Base-by-base conservation (phyloP, 805 yeast genomes). In the Jamesozyma piceae region DNA sequence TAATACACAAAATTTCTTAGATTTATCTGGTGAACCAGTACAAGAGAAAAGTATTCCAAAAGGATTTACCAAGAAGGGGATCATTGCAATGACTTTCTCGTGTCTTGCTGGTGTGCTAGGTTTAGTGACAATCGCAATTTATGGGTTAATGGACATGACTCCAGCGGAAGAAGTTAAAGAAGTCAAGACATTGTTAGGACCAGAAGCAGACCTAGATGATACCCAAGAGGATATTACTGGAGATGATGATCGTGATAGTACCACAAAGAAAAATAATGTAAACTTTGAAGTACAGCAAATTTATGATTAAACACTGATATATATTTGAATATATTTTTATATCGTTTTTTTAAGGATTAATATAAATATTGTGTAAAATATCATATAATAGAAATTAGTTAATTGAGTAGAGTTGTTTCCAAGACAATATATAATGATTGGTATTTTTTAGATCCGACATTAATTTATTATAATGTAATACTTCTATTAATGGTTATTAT, bases 51-150 rank as follows among this genome's bases (percentile, higher is more conserved):
- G 66, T 34, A 74, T 92, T 55, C 97, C 97, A 37, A 60, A 72
- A 36, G 97, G 97, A 17, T 92, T 92, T 76, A 90, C 97, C 39
- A 85, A 95, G 44, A 80, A 82, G 60, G 98, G 98, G 71, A 80
- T 82, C 61, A 95, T 90, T 42, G 97, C 97, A 11, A 69, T 92
- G 64, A 90, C 82, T 17, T 90, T 92, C 73, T 86, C 96, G 5
- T 77, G 85, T 71, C 57, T 90, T 53, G 76, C 95, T 39, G 98
- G 92, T 58, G 60, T 86, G 49, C 65, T 86, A 17, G 98, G 98
- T 64, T 68, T 89, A 66, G 69, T 67, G 43, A 73, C 81, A 51
- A 85, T 92, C 57, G 74, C 82, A 38, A 55, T 79, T 63, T 92
- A 90, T 66, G 98, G 98, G 67, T 65, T 84, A 69, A 72, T 87